Conservation (phyloP, 31 red algal species). For the Porphyra umbilicalis region DNA sequence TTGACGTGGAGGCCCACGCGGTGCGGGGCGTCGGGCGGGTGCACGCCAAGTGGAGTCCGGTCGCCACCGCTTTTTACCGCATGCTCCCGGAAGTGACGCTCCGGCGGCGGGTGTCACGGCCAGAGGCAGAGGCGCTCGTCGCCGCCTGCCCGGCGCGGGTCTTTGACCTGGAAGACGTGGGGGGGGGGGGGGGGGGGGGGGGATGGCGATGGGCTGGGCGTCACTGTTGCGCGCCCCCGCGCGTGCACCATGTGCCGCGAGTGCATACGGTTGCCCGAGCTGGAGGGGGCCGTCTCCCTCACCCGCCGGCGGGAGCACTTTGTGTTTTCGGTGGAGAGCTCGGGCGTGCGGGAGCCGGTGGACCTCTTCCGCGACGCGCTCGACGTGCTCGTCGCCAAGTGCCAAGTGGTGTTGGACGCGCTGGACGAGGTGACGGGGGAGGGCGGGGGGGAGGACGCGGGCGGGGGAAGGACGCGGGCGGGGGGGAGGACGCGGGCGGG, state of each 20-base stretch:
- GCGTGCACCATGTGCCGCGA: conserved; percentile 91
- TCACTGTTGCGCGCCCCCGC: conserved; percentile 33
- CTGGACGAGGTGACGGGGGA: conserved; percentile 21
- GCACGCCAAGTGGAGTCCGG: conserved; percentile 96
- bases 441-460: too few species aligned
- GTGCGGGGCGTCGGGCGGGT: conserved; percentile 67
- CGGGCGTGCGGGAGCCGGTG: conserved; percentile 42
- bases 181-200: not conserved
- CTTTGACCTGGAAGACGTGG: conserved; percentile 82
- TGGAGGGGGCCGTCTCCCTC: conserved; percentile 28
- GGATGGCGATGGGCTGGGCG: not conserved
- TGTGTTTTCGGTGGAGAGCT: conserved; percentile 80
- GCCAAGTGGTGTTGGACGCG: conserved; percentile 28
- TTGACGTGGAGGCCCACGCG: conserved; percentile 69
- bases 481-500: not conserved
- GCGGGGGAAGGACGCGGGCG: not conserved
- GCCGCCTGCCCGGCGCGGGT: conserved; percentile 58
- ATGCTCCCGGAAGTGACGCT: conserved; percentile 66
- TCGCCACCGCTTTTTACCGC: conserved; percentile 80
- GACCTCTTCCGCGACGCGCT: conserved; percentile 67
- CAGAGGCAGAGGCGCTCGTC: conserved; percentile 37
- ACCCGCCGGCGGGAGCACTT: conserved; percentile 72
- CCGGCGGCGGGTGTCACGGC: conserved; percentile 8
- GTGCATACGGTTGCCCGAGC: conserved; percentile 55
- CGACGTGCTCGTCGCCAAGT: conserved; percentile 62